Evolutionary conservation across 108 stramenopile species (phyloP).

Genomic region (Skeletonema potamos): DNA sequence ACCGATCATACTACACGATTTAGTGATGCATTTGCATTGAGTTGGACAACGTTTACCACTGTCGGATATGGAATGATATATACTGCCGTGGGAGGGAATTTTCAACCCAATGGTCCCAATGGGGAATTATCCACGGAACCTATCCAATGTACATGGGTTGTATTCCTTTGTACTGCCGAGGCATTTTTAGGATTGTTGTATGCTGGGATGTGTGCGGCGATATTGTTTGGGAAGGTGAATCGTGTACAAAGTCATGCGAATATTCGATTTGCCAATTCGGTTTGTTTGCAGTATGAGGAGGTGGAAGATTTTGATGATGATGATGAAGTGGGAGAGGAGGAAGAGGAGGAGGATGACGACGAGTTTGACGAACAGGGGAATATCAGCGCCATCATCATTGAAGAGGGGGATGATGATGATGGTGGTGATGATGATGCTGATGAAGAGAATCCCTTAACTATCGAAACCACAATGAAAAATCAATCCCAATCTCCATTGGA

Average conservation of each 20-base stretch:
- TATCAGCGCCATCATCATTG: too few species aligned
- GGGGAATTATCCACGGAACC: slow-evolving; percentile 1
- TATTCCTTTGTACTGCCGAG: slow-evolving; percentile 63
- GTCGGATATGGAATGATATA: slow-evolving; percentile 74
- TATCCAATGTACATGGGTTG: slow-evolving; percentile 56
- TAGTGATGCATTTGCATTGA: slow-evolving; percentile 68
- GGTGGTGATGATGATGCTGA: too few species aligned
- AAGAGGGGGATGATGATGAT: too few species aligned
- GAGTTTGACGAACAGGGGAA: too few species aligned
- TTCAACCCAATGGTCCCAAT: neutral
- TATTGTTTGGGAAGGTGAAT: slow-evolving; percentile 79
- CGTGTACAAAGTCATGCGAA: slow-evolving; percentile 71
- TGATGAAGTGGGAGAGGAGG: slow-evolving; percentile 6
- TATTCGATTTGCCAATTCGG: slow-evolving; percentile 67
- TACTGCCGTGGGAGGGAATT: slow-evolving; percentile 57
- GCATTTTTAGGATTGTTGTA: slow-evolving; percentile 78
- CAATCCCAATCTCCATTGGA: neutral
- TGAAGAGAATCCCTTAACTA: neutral
- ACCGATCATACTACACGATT: slow-evolving; percentile 27
- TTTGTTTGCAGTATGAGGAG: slow-evolving; percentile 71
- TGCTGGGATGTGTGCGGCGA: slow-evolving; percentile 80
- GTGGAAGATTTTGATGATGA: slow-evolving; percentile 27
- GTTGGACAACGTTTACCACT: slow-evolving; percentile 81
- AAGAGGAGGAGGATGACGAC: neutral
- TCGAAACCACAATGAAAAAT: neutral